Evolutionary conservation across 2,329 filamentous ascomycete genomes (phyloP).

Genomic region (Truncatella angustata): DNA sequence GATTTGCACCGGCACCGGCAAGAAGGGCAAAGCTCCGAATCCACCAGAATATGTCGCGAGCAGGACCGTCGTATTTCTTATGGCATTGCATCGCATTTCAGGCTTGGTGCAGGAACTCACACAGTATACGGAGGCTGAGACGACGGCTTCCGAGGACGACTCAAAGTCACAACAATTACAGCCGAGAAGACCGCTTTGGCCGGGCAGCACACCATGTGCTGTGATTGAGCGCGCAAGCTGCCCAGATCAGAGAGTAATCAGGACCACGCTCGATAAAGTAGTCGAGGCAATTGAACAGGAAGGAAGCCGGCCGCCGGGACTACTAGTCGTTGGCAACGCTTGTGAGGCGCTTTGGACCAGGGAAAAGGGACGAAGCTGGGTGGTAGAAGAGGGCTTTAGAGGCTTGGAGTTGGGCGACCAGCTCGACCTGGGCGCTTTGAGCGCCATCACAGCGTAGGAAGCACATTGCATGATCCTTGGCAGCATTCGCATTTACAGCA

Average conservation of each 20-base stretch:
- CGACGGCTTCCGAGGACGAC: conserved; percentile 24
- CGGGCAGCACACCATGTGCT: conserved; percentile 77
- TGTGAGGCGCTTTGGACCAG: conserved; percentile 72
- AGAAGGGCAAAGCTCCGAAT: conserved; percentile 80
- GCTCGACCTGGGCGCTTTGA: neutral
- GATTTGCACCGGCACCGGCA: conserved; percentile 93
- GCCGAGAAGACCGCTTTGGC: conserved; percentile 57
- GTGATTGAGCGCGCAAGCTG: conserved; percentile 93
- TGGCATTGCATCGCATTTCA: conserved; percentile 84
- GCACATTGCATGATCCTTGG: neutral
- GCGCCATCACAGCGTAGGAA: neutral
- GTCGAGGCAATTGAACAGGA: conserved; percentile 82
- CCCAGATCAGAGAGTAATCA: conserved; percentile 87
- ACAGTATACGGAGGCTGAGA: conserved; percentile 30
- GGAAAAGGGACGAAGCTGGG: conserved; percentile 65
- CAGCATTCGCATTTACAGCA: neutral
- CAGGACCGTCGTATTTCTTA: conserved; percentile 88
- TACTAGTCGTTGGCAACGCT: conserved; percentile 80
- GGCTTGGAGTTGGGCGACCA: conserved; percentile 56
- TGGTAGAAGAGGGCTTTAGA: conserved; percentile 82
- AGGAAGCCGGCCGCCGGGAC: conserved; percentile 82
- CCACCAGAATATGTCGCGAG: conserved; percentile 75
- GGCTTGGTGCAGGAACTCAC: conserved; percentile 73
- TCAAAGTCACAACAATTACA: conserved; percentile 6
- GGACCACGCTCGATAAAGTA: conserved; percentile 79